phyloP scores from a whole-genome alignment of 2,329 filamentous ascomycete species.

The Pseudocercospora pini-densiflorae region DNA sequence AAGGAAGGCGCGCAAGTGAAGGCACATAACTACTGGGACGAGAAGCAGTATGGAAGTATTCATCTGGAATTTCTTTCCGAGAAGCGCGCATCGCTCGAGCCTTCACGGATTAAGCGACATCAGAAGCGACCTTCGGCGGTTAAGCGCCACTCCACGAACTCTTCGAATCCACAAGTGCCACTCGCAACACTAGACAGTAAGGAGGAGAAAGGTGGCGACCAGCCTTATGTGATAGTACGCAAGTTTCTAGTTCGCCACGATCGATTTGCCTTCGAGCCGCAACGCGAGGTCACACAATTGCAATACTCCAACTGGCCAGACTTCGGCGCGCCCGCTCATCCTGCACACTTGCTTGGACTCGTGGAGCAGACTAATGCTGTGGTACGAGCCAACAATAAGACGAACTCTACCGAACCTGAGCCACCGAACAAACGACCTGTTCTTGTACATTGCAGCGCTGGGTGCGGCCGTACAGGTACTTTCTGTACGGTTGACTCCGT shows the following conservation, averaged over 20 bases:
- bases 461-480: conserved; percentile 92
- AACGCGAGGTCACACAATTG: conserved; percentile 91
- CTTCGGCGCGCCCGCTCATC: conserved; percentile 89
- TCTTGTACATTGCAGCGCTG: conserved; percentile 93
- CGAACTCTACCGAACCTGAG: conserved; percentile 56
- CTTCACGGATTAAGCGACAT: conserved; percentile 54
- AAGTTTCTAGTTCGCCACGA: conserved; percentile 84
- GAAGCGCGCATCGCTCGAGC: conserved; percentile 77
- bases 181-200: conserved; percentile 34
- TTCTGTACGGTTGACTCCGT: conserved; percentile 98
- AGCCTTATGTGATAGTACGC: conserved; percentile 79
- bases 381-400: conserved; percentile 53
- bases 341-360: conserved; percentile 80
- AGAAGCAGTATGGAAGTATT: conserved; percentile 76
- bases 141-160: conserved; percentile 43
- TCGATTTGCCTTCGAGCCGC: conserved; percentile 77
- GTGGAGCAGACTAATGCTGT: conserved; percentile 89
- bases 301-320: conserved; percentile 98
- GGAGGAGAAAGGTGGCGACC: conserved; percentile 51
- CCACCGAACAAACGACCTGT: conserved; percentile 66
- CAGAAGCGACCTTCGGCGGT: conserved; percentile 43
- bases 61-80: conserved; percentile 79
- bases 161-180: conserved; percentile 38
- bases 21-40: conserved; percentile 92
- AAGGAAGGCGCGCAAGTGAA: conserved; percentile 92